Percentiles rank a stretch among this genome's conserved stretches.
These are phyloP conservation scores for Xerophyta viscosa DNA, from an alignment of 106 monocot species.

Conservation along the genomic window DNA sequence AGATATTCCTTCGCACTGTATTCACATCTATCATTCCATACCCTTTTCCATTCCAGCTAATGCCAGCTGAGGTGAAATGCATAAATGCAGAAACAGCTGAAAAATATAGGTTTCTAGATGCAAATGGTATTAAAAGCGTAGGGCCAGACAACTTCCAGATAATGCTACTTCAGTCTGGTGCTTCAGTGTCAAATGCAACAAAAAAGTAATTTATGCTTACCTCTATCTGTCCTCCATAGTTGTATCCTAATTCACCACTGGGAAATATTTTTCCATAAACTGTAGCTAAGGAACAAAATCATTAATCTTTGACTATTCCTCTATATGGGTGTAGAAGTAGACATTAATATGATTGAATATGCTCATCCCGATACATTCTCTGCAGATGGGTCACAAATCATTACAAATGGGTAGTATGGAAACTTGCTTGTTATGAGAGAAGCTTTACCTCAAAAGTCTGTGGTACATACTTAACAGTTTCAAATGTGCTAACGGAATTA, in stretches of 20 bases:
- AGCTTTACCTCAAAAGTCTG: constrained; percentile 46
- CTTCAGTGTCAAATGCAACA: constrained; percentile 39
- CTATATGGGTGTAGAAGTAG: no score
- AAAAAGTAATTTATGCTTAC: constrained; percentile 47
- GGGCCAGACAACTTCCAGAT: constrained; percentile 39
- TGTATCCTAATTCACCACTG: no score
- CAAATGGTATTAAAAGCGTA: constrained; percentile 14
- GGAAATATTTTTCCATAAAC: no score
- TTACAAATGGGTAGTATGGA: constrained; percentile 98
- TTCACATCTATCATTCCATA: constrained; percentile 1
- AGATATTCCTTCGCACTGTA: neutral
- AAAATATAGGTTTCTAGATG: constrained; percentile 34
- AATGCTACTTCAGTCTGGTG: constrained; percentile 69
- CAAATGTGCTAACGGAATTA: constrained; percentile 80
- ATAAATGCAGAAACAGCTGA: constrained; percentile 62
- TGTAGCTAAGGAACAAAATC: no score
- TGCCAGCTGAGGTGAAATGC: constrained; percentile 42
- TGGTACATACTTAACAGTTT: constrained; percentile 56
- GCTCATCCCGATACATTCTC: no score
- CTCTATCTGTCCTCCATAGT: no score
- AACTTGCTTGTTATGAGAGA: constrained; percentile 84
- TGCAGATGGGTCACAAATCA: constrained; percentile 90
- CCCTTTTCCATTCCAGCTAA: no score
- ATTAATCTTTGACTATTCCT: no score
- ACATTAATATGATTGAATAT: no score